Evolutionary conservation across 371 early-diverging fungal species (phyloP).

Genomic region (Mortierella polycephala): DNA sequence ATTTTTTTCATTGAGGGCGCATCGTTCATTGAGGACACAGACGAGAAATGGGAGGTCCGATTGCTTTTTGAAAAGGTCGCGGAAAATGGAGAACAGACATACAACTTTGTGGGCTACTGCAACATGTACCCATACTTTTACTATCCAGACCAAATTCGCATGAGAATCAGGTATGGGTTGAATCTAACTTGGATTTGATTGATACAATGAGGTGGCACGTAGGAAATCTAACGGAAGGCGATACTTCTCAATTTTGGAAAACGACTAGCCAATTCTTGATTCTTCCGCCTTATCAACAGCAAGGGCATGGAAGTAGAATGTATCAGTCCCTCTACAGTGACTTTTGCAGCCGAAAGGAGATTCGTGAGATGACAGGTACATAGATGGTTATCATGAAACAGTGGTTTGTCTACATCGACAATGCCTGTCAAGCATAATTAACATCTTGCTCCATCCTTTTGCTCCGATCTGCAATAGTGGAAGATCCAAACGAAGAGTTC

Average conservation of each 20-base stretch:
- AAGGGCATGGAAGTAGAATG: constrained; percentile 85
- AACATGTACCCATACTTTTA: constrained; percentile 85
- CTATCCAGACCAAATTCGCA: constrained; percentile 81
- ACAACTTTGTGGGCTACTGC: constrained; percentile 83
- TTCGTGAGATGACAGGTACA: constrained; percentile 72
- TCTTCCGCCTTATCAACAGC: constrained; percentile 86
- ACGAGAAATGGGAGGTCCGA: constrained; percentile 85
- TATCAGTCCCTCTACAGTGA: constrained; percentile 75
- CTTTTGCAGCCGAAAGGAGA: constrained; percentile 62
- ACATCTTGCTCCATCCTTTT: not conserved
- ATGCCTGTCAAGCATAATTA: not conserved
- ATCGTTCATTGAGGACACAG: constrained; percentile 85
- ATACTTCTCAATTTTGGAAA: not conserved
- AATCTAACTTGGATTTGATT: not conserved
- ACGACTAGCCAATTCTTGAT: constrained; percentile 85
- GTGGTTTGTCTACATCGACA: too few relatives aligned
- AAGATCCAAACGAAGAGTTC: constrained; percentile 93
- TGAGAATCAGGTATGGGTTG: constrained; percentile 77
- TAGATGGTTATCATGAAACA: not conserved
- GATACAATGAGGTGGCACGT: not conserved
- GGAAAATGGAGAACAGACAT: constrained; percentile 55
- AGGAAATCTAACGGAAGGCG: not conserved
- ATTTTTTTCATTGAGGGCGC: constrained; percentile 92
- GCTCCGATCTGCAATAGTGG: constrained; percentile 63
- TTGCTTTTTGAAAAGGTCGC: constrained; percentile 62